Base-by-base conservation (phyloP, 345 rosid species). In the Viola odorata region DNA sequence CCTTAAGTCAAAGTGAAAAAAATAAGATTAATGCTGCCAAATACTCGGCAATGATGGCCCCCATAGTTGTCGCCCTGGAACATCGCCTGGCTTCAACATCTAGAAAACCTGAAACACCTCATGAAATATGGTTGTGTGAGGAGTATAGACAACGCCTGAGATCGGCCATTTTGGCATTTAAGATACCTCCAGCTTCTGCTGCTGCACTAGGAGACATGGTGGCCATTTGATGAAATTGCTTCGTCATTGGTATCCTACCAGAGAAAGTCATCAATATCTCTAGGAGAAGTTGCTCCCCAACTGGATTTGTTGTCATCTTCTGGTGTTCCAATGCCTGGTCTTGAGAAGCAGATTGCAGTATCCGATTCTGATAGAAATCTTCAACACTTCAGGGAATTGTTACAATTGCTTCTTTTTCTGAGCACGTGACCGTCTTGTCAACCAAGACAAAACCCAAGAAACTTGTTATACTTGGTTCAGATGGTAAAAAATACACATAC, bases 41-140 rank as follows among this genome's bases (percentile, higher is more conserved):
- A 65, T 91, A 88, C 76, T 85, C 97, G 53, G 97, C 97, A 51
- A 83, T 91, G 96, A 91, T 91, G 97, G 94, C 96, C 63, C 97
- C 97, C 44, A 81, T 88, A 62, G 76, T 88, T 68, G 88, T 88
- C 66, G 82, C 96, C 72, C 73, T 91, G 68, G 97, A 91, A 64
- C 96, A 96, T 45, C 97, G 97, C 62, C 78, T 91, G 37, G 88
- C 87, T 57, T 91, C 97, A 57, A 88, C 96, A 56, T 86, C 96
- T 65, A 78, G 83, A 60, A 86, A 80, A 78, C 96, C 96, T 70
- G 89, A 81, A 78, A 88, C 97, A 55, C 94, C 96, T 66, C 97
- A 91, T 80, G 97, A 91, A 53, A 62, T 74, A 62, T 88, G 96
- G 94, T 91, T 91, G 70, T 78, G 69, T 75, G 78, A 80, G 68